Evolutionary conservation across 306 rosid genomes (phyloP).

Genomic region (Hippophae tibetana): DNA sequence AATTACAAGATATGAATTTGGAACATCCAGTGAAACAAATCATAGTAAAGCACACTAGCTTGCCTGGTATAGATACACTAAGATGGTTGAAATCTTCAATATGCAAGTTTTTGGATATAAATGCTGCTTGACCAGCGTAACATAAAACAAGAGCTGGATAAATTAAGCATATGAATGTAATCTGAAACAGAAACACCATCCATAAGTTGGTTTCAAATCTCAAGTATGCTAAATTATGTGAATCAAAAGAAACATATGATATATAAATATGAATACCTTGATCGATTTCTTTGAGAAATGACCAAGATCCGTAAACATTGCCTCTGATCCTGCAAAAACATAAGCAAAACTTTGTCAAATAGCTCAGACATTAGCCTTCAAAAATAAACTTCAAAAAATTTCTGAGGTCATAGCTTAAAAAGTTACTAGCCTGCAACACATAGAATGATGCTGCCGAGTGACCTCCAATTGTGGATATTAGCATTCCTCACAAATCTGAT

Average conservation of each 20-base stretch:
- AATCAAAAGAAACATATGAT: conserved; percentile 4
- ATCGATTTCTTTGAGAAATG: conserved; percentile 77
- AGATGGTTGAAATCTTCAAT: conserved; percentile 43
- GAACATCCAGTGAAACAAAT: conserved; percentile 4
- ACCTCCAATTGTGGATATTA: conserved; percentile 39
- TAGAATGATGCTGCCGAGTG: conserved; percentile 54
- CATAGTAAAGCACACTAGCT: conserved; percentile 15
- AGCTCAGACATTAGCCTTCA: too few relatives aligned
- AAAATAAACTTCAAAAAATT: too few relatives aligned
- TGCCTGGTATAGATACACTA: conserved; percentile 55
- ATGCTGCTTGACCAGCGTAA: conserved; percentile 84
- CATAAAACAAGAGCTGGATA: conserved; percentile 63
- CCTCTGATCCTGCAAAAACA: conserved; percentile 55
- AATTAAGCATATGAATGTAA: conserved; percentile 62
- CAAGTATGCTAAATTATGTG: not conserved
- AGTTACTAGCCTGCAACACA: conserved; percentile 49
- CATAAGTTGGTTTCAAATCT: conserved; percentile 15
- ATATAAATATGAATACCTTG: conserved; percentile 30
- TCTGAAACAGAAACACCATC: conserved; percentile 33
- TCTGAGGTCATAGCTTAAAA: too few relatives aligned
- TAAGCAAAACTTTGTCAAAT: conserved; percentile 8
- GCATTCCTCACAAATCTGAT: conserved; percentile 38
- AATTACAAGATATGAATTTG: conserved; percentile 15
- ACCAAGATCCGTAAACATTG: conserved; percentile 71
- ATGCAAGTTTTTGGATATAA: conserved; percentile 44